These are phyloP conservation scores for Aspergillus spinulosporus DNA, from an alignment of 2,329 filamentous ascomycete species.

Conservation along the genomic window DNA sequence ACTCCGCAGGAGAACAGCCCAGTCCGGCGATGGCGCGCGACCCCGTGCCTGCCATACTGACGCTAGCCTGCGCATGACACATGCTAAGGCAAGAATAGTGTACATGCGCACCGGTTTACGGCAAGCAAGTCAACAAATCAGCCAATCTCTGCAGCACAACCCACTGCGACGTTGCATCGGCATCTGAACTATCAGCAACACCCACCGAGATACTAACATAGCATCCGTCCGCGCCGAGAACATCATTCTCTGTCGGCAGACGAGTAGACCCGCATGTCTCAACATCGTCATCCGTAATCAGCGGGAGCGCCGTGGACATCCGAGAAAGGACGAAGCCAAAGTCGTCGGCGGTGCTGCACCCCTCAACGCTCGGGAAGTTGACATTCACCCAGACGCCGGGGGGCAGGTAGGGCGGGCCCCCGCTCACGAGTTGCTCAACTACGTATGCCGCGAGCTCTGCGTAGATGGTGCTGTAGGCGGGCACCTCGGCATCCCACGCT, in stretches of 20 bases:
- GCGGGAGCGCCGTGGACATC: slow-evolving; percentile 51
- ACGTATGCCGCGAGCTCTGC: slow-evolving; percentile 62
- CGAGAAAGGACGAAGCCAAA: slow-evolving; percentile 67
- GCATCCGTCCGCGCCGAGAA: slow-evolving; percentile 56
- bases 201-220: slow-evolving; percentile 65
- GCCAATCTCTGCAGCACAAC: slow-evolving; percentile 54
- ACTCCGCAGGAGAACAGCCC: not conserved
- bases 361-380: slow-evolving; percentile 60
- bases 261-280: slow-evolving; percentile 56
- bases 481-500: slow-evolving; percentile 53
- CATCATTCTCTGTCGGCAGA: slow-evolving; percentile 60
- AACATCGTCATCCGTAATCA: slow-evolving; percentile 51
- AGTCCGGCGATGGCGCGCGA: not conserved
- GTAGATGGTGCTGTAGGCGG: slow-evolving; percentile 60
- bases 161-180: slow-evolving; percentile 52
- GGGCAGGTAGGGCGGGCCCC: slow-evolving; percentile 65
- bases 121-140: slow-evolving; percentile 51
- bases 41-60: not conserved
- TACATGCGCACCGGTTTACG: slow-evolving; percentile 21
- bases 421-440: slow-evolving; percentile 55
- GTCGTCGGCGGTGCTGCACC: slow-evolving; percentile 54
- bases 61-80: not conserved
- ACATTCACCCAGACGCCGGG: slow-evolving; percentile 65
- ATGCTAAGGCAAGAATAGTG: too few relatives aligned
- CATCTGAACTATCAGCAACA: slow-evolving; percentile 61